phyloP scores from a whole-genome alignment of 2,329 filamentous ascomycete genomes.

The Fusarium avenaceum region DNA sequence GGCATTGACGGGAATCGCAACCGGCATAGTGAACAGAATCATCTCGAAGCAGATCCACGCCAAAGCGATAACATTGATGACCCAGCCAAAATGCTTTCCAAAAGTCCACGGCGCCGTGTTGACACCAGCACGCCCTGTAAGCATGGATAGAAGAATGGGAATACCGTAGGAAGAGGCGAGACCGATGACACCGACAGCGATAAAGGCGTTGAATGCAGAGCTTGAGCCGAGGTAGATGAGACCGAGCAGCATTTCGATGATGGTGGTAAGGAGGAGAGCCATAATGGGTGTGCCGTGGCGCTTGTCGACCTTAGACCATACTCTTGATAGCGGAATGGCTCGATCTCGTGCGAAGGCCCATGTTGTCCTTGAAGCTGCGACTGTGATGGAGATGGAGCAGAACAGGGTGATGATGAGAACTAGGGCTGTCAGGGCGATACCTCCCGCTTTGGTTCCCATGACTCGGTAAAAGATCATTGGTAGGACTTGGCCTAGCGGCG shows the following conservation, averaged over 20 bases:
- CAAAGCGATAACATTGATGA: slow-evolving; percentile 76
- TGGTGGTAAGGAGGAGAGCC: slow-evolving; percentile 75
- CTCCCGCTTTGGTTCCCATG: slow-evolving; percentile 80
- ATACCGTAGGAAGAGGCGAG: slow-evolving; percentile 81
- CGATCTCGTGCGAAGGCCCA: slow-evolving; percentile 83
- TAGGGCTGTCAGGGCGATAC: slow-evolving; percentile 80
- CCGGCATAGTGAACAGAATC: slow-evolving; percentile 83
- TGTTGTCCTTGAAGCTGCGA: slow-evolving; percentile 79
- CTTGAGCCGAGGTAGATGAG: slow-evolving; percentile 83
- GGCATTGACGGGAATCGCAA: slow-evolving; percentile 68
- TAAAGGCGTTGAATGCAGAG: slow-evolving; percentile 83
- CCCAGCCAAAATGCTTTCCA: slow-evolving; percentile 72
- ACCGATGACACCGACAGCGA: slow-evolving; percentile 83
- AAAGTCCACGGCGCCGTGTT: slow-evolving; percentile 75
- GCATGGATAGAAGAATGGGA: slow-evolving; percentile 78
- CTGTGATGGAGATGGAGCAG: slow-evolving; percentile 79
- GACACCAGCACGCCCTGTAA: slow-evolving; percentile 74
- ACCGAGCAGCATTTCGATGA: slow-evolving; percentile 78
- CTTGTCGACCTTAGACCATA: slow-evolving; percentile 76
- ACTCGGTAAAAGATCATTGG: slow-evolving; percentile 80
- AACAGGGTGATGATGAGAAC: slow-evolving; percentile 83
- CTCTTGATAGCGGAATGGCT: slow-evolving; percentile 75
- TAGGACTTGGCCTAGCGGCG: slow-evolving; percentile 80
- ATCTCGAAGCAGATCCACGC: slow-evolving; percentile 78
- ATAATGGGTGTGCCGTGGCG: slow-evolving; percentile 77